These are phyloP conservation scores for Dryadomyces sulphureus DNA, from an alignment of 2,329 filamentous ascomycete genomes.

Conservation along the genomic window DNA sequence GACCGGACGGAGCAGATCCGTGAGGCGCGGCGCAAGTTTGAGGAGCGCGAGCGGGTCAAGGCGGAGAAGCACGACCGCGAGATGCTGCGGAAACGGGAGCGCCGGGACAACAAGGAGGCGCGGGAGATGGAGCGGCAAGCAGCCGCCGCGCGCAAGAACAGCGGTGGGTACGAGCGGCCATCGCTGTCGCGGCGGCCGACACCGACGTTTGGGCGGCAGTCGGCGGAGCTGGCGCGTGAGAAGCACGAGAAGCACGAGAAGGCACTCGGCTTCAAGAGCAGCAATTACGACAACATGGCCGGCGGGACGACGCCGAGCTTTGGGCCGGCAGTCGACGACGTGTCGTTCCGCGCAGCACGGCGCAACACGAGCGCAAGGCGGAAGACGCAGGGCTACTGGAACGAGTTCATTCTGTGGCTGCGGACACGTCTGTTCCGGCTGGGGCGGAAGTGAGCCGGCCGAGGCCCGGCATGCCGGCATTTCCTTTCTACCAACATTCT, in stretches of 20 bases:
- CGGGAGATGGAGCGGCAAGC: constrained; percentile 32
- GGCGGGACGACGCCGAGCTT: constrained; percentile 17
- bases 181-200: constrained; percentile 14
- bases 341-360: constrained; percentile 27
- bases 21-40: constrained; percentile 46
- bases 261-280: constrained; percentile 25
- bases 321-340: constrained; percentile 23
- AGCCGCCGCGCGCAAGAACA: constrained; percentile 23
- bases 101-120: constrained; percentile 41
- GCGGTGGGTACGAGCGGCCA: constrained; percentile 11
- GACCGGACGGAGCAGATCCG: constrained; percentile 42
- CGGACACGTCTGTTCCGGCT: constrained; percentile 35
- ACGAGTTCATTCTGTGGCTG: constrained; percentile 48
- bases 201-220: constrained; percentile 4
- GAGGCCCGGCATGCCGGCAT: background rate
- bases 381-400: constrained; percentile 48
- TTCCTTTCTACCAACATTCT: background rate
- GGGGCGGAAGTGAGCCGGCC: constrained; percentile 9
- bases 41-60: constrained; percentile 45
- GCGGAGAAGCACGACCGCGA: constrained; percentile 48
- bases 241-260: constrained; percentile 21
- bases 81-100: constrained; percentile 42
- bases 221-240: background rate
- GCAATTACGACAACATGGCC: constrained; percentile 29
- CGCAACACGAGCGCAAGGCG: constrained; percentile 37